A percentile compares a stretch with the other conserved stretches of the same genome.
phyloP scores from a whole-genome alignment of 768 basidiomycete genomes.

The Pleurotus citrinopileatus region DNA sequence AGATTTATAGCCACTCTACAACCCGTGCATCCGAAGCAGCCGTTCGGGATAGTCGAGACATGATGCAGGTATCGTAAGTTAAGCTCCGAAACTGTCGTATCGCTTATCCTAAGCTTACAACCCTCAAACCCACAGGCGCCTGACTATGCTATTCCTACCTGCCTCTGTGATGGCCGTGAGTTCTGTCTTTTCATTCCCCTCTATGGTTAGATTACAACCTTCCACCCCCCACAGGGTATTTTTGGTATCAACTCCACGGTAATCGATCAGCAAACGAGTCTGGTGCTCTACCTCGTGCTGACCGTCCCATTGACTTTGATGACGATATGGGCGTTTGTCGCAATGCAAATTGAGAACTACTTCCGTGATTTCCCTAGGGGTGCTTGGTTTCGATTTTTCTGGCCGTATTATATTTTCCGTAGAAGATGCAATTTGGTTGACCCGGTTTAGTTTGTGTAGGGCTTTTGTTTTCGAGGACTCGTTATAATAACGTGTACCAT shows the following conservation, averaged over 20 bases:
- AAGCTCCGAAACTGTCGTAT: conserved; percentile 28
- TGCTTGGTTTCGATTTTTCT: conserved; percentile 1
- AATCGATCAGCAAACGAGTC: neutral
- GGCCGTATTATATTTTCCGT: conserved; percentile 1
- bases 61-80: conserved; percentile 34
- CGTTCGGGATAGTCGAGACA: conserved; percentile 39
- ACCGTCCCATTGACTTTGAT: conserved; percentile 2
- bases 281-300: neutral
- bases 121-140: conserved; percentile 7
- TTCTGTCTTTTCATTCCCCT: neutral
- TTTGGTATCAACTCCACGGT: conserved; percentile 3
- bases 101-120: neutral
- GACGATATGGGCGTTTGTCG: conserved; percentile 6
- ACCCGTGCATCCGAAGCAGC: neutral
- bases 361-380: conserved; percentile 5
- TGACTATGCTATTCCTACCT: conserved; percentile 65
- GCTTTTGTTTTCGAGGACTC: neutral
- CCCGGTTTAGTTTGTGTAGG: neutral
- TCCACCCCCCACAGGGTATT: neutral
- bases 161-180: conserved; percentile 46
- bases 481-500: no score
- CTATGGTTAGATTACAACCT: neutral
- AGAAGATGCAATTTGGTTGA: neutral
- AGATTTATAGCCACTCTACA: conserved; percentile 4
- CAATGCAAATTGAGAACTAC: conserved; percentile 6